Evolutionary conservation across 2,329 filamentous ascomycete genomes (phyloP).

Genomic region (Stagonosporopsis cucurbitacearum): DNA sequence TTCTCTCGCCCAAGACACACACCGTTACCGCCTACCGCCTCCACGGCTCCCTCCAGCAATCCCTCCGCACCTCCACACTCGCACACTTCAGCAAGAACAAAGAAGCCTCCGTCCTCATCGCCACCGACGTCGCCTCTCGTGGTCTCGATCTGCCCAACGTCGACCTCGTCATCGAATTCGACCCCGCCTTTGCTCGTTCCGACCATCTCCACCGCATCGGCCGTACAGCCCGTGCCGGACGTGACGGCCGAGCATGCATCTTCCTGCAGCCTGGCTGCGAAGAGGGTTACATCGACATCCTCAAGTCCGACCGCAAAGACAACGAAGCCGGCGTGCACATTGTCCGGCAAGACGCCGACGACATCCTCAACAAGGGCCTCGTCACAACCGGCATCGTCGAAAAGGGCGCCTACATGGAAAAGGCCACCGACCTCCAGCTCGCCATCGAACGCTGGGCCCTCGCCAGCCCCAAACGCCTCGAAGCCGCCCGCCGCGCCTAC

Average conservation of each 20-base stretch:
- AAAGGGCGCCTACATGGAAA: slow-evolving; percentile 66
- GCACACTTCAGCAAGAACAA: slow-evolving; percentile 76
- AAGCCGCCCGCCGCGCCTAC: slow-evolving; percentile 83
- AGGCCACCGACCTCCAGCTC: slow-evolving; percentile 71
- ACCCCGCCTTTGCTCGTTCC: slow-evolving; percentile 89
- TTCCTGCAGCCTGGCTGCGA: slow-evolving; percentile 92
- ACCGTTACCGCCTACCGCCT: slow-evolving; percentile 82
- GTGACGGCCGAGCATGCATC: slow-evolving; percentile 82
- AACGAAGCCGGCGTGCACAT: slow-evolving; percentile 65
- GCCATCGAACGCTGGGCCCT: slow-evolving; percentile 70
- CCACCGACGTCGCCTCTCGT: slow-evolving; percentile 93
- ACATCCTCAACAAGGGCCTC: slow-evolving; percentile 72
- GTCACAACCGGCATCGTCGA: slow-evolving; percentile 42
- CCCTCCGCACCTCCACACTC: slow-evolving; percentile 85
- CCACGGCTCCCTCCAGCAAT: slow-evolving; percentile 89
- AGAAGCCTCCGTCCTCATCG: slow-evolving; percentile 82
- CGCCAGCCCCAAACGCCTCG: slow-evolving; percentile 71
- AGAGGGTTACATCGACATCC: slow-evolving; percentile 83
- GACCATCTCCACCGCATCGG: slow-evolving; percentile 96
- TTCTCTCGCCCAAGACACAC: slow-evolving; percentile 78
- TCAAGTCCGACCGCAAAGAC: slow-evolving; percentile 73
- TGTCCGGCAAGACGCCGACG: slow-evolving; percentile 66
- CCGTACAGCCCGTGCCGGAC: slow-evolving; percentile 90
- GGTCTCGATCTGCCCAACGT: slow-evolving; percentile 95
- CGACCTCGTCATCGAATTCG: slow-evolving; percentile 94